Evolutionary conservation across 176 grass and related monocot species (phyloP).

Genomic region (Phragmites australis): DNA sequence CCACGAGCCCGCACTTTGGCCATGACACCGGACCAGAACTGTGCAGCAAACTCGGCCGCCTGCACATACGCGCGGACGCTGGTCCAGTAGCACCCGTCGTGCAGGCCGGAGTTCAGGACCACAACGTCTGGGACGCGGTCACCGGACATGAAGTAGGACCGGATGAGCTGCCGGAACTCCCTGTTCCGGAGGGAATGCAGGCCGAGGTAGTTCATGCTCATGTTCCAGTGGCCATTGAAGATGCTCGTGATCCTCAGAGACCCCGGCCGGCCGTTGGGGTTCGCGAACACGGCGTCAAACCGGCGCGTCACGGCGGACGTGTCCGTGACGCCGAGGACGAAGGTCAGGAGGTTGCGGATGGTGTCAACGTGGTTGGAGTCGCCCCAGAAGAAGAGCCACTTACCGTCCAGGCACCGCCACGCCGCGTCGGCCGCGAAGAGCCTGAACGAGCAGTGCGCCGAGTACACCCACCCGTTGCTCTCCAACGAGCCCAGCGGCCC

Average conservation of each 20-base stretch:
- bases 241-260: conserved; percentile 81
- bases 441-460: conserved; percentile 88
- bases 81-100: conserved; percentile 84
- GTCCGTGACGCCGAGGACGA: conserved; percentile 71
- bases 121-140: conserved; percentile 65
- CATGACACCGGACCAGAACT: conserved; percentile 80
- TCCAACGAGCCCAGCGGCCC: conserved; percentile 75
- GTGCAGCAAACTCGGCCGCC: conserved; percentile 58
- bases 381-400: conserved; percentile 99
- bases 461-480: conserved; percentile 99
- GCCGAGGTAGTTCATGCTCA: conserved; percentile 82
- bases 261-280: conserved; percentile 48
- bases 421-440: conserved; percentile 65
- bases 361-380: conserved; percentile 99
- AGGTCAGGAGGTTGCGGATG: conserved; percentile 75
- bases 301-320: conserved; percentile 60
- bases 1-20: conserved; percentile 28
- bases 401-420: conserved; percentile 80
- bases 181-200: conserved; percentile 69
- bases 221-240: conserved; percentile 98
- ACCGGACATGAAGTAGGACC: conserved; percentile 55
- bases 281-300: conserved; percentile 62
- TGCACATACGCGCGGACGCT: conserved; percentile 54
- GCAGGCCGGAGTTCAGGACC: conserved; percentile 91
- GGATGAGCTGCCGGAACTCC: conserved; percentile 53